Base-by-base conservation (phyloP, 179 eudicot genomes). In the Beta lomatogona region DNA sequence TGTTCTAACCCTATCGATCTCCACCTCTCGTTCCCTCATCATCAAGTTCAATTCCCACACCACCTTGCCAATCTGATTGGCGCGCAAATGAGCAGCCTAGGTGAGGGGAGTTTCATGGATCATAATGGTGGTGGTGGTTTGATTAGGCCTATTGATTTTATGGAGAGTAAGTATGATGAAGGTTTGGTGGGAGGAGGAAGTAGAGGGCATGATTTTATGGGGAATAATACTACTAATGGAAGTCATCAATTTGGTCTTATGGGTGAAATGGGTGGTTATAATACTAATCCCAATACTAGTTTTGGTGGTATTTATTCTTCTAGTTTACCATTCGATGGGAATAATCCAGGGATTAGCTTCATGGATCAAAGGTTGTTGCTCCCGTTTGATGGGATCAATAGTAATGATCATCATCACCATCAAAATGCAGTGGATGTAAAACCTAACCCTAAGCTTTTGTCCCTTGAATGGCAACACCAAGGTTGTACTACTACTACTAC, bases 391-490 rank as follows among this genome's bases (percentile, higher is more conserved):
- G 83, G 80, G 22, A 76, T 72, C 75, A 79, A 79, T 22, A 36
- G 86, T 50, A 59, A 83, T 52, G 22, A 84, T 79, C 78, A 82
- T 55, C 76, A 87, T 64, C 67, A 85, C 44, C 78, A 86, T 76
- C 82, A 83, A 71, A 80, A 65, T 80, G 85, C 79, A 36, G 61
- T 83, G 55, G 97, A 93, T 82, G 89, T 90, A 22, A 93, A 93
- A 82, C 97, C 97, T 71, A 90, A 82, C 78, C 79, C 95, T 19
- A 91, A 88, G 84, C 82, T 89, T 60, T 83, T 90, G 89, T 86
- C 95, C 36, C 90, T 91, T 61, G 95, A 90, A 85, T 91, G 97
- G 94, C 90, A 89, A 78, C 92, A 93, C 75, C 89, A 91, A 66
- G 86, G 83, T 65, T 77, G 84, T 61, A 58, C 75, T 50, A 71